Percentiles rank a stretch among this genome's conserved stretches.
phyloP scores from a whole-genome alignment of 1,284 basidiomycete genomes.

The Ceratobasidium sp. region DNA sequence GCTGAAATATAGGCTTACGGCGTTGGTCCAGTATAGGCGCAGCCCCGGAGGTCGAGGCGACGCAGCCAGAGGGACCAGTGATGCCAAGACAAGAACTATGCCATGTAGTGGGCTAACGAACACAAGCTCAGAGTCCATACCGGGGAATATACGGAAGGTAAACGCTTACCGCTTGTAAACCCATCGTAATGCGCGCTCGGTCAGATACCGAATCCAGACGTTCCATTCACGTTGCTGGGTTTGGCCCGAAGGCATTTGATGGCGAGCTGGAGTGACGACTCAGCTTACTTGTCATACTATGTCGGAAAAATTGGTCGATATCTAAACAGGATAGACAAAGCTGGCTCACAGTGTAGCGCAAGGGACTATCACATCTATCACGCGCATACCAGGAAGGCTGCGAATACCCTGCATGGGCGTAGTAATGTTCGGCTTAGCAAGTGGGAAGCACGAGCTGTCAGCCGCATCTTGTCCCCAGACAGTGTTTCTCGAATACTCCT shows the following conservation, averaged over 20 bases:
- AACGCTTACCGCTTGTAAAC: constrained; percentile 16
- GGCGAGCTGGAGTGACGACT: too few species aligned
- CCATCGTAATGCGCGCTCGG: constrained; percentile 37
- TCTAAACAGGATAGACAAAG: not conserved
- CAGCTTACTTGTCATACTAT: constrained; percentile 31
- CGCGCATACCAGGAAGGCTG: constrained; percentile 31
- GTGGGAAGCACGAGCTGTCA: constrained; percentile 30
- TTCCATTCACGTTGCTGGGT: not conserved
- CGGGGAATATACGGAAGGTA: too few species aligned
- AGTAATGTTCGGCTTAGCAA: constrained; percentile 29
- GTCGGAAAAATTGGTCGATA: not conserved
- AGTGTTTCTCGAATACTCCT: constrained; percentile 29
- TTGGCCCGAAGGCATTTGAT: constrained; percentile 40
- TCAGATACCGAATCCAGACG: constrained; percentile 4
- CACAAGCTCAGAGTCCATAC: not conserved
- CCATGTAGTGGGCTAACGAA: constrained; percentile 22
- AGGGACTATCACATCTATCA: constrained; percentile 29
- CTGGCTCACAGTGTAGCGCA: constrained; percentile 43
- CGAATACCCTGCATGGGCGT: constrained; percentile 32
- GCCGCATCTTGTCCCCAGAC: constrained; percentile 26
- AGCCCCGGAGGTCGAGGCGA: constrained; percentile 33
- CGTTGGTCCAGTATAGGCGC: constrained; percentile 35
- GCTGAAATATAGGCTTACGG: constrained; percentile 14
- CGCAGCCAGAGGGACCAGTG: constrained; percentile 33
- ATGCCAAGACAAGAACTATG: constrained; percentile 41